These are phyloP conservation scores for Elongisporangium undulatum DNA, from an alignment of 352 stramenopile genomes.

Conservation along the genomic window DNA sequence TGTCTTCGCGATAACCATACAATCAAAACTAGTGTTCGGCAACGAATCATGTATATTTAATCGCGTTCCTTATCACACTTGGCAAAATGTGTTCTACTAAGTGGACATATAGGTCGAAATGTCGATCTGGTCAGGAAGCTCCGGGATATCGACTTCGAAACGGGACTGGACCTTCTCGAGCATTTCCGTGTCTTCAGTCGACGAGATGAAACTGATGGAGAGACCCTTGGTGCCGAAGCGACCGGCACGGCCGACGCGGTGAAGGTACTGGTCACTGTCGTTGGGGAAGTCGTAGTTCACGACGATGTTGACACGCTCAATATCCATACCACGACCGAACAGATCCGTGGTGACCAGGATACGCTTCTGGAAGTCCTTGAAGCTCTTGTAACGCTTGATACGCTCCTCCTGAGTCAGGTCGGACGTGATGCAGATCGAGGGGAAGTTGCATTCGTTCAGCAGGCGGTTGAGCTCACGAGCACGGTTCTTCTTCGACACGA, in stretches of 20 bases:
- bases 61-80: constrained; percentile 6
- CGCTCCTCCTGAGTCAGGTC: constrained; percentile 97
- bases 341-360: constrained; percentile 99
- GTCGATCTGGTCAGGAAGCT: constrained; percentile 99
- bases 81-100: constrained; percentile 24
- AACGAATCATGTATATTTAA: constrained; percentile 18
- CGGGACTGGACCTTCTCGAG: constrained; percentile 97
- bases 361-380: constrained; percentile 99
- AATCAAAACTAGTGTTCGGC: neutral
- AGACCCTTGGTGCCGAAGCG: constrained; percentile 99
- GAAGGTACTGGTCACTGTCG: constrained; percentile 98
- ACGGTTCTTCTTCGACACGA: constrained; percentile 97
- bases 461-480: constrained; percentile 97
- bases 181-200: constrained; percentile 96
- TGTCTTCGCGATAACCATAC: too few species aligned
- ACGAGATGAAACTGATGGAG: constrained; percentile 99
- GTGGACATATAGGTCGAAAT: constrained; percentile 97
- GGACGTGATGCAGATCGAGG: constrained; percentile 99
- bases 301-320: constrained; percentile 99
- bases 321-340: constrained; percentile 99
- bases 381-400: constrained; percentile 99
- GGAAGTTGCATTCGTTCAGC: constrained; percentile 99
- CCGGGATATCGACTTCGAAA: constrained; percentile 99
- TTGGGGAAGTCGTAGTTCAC: constrained; percentile 99
- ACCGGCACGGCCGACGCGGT: constrained; percentile 97